A percentile compares a stretch with the other conserved stretches of the same genome.
Conservation (phyloP, 2,329 filamentous ascomycete species). For the Ascochyta lentis region DNA sequence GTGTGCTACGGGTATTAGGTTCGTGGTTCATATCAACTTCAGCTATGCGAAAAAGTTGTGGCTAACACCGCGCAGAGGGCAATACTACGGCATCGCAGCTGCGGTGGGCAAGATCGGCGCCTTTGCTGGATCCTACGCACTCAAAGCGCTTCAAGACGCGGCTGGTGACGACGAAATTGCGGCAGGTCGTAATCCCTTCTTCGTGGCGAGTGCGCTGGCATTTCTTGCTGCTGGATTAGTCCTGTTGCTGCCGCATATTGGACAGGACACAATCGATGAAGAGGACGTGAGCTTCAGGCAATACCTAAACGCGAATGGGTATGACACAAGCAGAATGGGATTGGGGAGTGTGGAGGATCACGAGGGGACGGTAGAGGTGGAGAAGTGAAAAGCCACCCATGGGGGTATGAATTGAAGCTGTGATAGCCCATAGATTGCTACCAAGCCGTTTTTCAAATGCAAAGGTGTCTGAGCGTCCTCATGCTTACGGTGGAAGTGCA, state of each 20-base stretch:
- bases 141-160: slow-evolving; percentile 65
- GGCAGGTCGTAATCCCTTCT: slow-evolving; percentile 86
- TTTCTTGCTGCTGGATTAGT: slow-evolving; percentile 72
- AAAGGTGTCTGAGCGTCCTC: no score
- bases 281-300: slow-evolving; percentile 79
- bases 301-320: slow-evolving; percentile 77
- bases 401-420: no score
- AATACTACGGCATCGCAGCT: slow-evolving; percentile 74
- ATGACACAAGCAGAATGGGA: slow-evolving; percentile 70
- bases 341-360: slow-evolving; percentile 18
- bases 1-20: slow-evolving; percentile 79
- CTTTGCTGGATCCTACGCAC: slow-evolving; percentile 85
- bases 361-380: slow-evolving; percentile 18
- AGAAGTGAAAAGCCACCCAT: not conserved
- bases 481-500: no score
- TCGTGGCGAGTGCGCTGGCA: slow-evolving; percentile 78
- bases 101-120: slow-evolving; percentile 79
- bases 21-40: slow-evolving; percentile 12
- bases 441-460: no score
- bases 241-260: slow-evolving; percentile 76
- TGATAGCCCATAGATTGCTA: no score
- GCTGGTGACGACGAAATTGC: slow-evolving; percentile 48
- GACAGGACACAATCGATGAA: slow-evolving; percentile 79
- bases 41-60: not conserved
- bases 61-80: slow-evolving; percentile 60